phyloP scores from a whole-genome alignment of 352 stramenopile genomes.

The Pilasporangium apinafurcum region DNA sequence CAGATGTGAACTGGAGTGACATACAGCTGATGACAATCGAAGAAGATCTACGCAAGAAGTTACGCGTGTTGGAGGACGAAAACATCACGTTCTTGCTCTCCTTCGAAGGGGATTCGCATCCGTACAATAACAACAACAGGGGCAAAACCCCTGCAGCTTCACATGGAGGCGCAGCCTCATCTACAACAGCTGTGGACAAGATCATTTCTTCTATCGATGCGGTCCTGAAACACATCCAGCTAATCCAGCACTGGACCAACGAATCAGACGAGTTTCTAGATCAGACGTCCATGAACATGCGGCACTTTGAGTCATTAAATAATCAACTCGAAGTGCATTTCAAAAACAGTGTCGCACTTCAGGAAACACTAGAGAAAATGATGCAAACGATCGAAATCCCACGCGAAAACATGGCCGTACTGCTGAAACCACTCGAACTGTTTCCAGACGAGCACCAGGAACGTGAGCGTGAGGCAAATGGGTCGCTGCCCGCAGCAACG shows the following conservation, averaged over 20 bases:
- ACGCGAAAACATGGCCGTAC: constrained; percentile 40
- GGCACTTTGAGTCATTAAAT: constrained; percentile 74
- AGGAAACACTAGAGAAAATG: constrained; percentile 43
- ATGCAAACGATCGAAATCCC: constrained; percentile 47
- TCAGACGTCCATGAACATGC: constrained; percentile 58
- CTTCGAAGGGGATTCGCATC: constrained; percentile 29
- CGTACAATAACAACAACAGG: constrained; percentile 2
- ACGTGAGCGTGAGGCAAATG: too few species aligned
- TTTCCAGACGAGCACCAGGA: constrained; percentile 51
- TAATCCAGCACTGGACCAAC: constrained; percentile 50
- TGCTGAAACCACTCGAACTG: constrained; percentile 39
- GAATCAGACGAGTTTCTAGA: constrained; percentile 52
- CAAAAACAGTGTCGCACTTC: constrained; percentile 66
- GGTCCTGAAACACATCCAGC: constrained; percentile 33
- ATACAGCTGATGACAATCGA: constrained; percentile 41
- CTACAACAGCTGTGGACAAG: constrained; percentile 39
- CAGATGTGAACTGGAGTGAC: constrained; percentile 55
- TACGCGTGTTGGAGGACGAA: constrained; percentile 56
- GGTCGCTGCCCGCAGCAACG: constrained; percentile 1
- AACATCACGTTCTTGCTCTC: constrained; percentile 73
- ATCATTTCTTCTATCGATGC: constrained; percentile 53
- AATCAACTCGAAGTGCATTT: constrained; percentile 79
- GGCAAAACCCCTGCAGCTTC: not conserved
- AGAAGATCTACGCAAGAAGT: constrained; percentile 41
- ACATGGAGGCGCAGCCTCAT: not conserved